Evolutionary conservation across 305 asterid genomes (phyloP).

Genomic region (Fraxinus platypoda): DNA sequence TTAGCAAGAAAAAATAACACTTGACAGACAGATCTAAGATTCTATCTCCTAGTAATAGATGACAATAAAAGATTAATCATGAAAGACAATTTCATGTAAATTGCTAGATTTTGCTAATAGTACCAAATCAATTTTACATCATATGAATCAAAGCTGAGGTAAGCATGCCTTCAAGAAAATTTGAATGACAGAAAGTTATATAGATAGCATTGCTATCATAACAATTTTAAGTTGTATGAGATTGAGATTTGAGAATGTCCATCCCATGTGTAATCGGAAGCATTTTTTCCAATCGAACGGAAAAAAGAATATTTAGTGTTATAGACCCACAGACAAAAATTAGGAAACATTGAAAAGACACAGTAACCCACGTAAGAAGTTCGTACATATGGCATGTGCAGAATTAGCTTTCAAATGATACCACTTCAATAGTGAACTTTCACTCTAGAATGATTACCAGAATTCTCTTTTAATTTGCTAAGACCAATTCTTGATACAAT

Average conservation of each 20-base stretch:
- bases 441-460: background rate
- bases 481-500: background rate
- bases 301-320: background rate
- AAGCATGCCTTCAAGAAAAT: background rate
- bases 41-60: background rate
- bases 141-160: background rate
- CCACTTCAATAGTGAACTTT: background rate
- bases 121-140: background rate
- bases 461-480: constrained; percentile 5
- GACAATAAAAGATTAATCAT: background rate
- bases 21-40: constrained; percentile 3
- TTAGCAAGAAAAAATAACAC: constrained; percentile 4
- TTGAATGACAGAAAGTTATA: background rate
- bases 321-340: background rate
- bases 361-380: background rate
- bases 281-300: background rate
- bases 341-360: background rate
- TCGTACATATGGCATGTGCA: background rate
- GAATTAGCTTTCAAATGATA: background rate
- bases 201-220: background rate
- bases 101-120: background rate
- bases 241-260: background rate
- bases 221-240: background rate
- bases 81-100: background rate
- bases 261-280: constrained; percentile 7